Evolutionary conservation across 2,329 filamentous ascomycete species (phyloP), one percentile per base, ranked within the genome.

Genomic region (Botryotinia convoluta): DNA sequence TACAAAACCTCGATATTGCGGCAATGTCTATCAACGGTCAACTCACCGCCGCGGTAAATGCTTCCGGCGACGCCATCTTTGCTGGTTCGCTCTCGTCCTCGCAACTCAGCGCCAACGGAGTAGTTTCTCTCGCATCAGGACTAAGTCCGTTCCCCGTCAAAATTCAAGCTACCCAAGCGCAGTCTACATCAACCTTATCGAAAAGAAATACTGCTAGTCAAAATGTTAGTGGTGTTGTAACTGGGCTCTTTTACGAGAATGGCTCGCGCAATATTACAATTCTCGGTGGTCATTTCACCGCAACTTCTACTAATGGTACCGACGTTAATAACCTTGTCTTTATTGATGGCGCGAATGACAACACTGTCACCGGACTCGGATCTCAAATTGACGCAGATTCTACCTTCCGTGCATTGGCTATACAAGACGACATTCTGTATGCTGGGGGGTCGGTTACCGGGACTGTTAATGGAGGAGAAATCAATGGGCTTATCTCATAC

Each of bases 281-380:
- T 57, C 86, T 98, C 42, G 96, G 91, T 67, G 96, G 96, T 1
- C 93, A 94, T 78, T 99, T 99, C 81, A 88, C 88, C 12, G 91
- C 93, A 1, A 89, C 86, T 44, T 88, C 88, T 22, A 87, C 87
- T 12, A 88, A 95, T 77, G 93, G 91, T 35, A 90, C 91, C 5
- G 86, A 87, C 8, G 86, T 98, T 74, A 86, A 94, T 77, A 98
- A 98, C 78, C 84, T 99, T 26, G 86, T 92, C 54, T 88, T 99
- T 76, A 89, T 98, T 75, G 93, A 98, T 81, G 91, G 91, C 61
- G 88, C 89, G n/a, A 85, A 93, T 74, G 86, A 85, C 37, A 85
- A 92, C 77, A 84, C 85, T 5, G 85, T 97, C 26, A 90, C 87
- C 39, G 95, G 95, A 16, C 85, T 98, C 68, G 87, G 87, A 4